Conservation (phyloP, 1,139 yeast genomes). For the Pichia terricola region DNA sequence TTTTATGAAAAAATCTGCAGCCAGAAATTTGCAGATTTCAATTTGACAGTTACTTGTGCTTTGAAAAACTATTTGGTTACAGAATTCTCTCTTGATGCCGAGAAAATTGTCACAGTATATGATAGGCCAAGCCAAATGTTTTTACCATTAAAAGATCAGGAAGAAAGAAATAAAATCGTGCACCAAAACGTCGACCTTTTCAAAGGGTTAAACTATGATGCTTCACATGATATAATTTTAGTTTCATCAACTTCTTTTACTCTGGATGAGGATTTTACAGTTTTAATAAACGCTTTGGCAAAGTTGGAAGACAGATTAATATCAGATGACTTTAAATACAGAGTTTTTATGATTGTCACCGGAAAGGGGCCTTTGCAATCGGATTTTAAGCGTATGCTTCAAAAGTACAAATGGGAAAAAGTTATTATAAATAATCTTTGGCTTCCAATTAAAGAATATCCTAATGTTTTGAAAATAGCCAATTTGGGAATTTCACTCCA, state of each 20-base stretch:
- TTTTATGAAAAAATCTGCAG: constrained; percentile 53
- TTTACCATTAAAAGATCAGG: constrained; percentile 32
- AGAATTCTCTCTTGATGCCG: constrained; percentile 40
- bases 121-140: constrained; percentile 73
- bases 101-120: constrained; percentile 41
- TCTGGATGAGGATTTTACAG: constrained; percentile 81
- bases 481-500: constrained; percentile 89
- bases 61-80: constrained; percentile 54
- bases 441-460: constrained; percentile 77
- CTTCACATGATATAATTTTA: constrained; percentile 46
- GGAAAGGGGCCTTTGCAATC: constrained; percentile 86
- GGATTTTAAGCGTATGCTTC: constrained; percentile 39
- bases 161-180: constrained; percentile 17
- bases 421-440: constrained; percentile 59
- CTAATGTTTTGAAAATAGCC: constrained; percentile 61
- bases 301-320: constrained; percentile 39
- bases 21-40: constrained; percentile 45
- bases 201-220: constrained; percentile 22
- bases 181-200: constrained; percentile 28
- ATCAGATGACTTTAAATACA: constrained; percentile 30
- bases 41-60: constrained; percentile 71
- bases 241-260: constrained; percentile 91
- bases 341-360: constrained; percentile 63
- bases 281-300: constrained; percentile 60
- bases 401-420: constrained; percentile 30